Evolutionary conservation across 1,284 basidiomycete genomes (phyloP).

Genomic region (Tilletia setariae): DNA sequence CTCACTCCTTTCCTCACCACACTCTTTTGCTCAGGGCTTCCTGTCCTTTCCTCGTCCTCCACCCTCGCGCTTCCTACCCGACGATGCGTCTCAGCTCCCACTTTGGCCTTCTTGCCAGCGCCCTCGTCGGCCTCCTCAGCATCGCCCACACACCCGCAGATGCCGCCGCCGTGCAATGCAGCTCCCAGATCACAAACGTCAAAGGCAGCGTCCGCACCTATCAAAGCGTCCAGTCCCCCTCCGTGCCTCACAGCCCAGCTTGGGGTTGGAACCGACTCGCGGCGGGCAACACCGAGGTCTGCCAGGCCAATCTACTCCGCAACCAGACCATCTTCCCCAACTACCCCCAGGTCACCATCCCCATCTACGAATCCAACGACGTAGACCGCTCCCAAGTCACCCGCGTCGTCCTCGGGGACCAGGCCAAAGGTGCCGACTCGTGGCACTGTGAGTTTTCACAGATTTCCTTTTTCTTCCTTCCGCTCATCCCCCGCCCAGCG

Average conservation of each 20-base stretch:
- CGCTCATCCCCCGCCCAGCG: no score
- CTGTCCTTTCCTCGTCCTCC: background rate
- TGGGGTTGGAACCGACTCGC: constrained; percentile 3
- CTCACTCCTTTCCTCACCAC: background rate
- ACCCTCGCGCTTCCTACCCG: no score
- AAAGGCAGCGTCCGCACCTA: constrained; percentile 1
- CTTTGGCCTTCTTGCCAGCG: background rate
- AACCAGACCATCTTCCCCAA: background rate
- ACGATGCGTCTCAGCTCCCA: background rate
- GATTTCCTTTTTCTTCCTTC: no score
- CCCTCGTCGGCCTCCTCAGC: background rate
- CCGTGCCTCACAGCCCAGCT: background rate
- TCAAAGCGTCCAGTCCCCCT: background rate
- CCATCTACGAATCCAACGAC: constrained; percentile 8
- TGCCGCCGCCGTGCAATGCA: background rate
- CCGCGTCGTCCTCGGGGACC: constrained; percentile 5
- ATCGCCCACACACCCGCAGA: background rate
- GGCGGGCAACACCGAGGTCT: constrained; percentile 9
- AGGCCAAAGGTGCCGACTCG: constrained; percentile 3
- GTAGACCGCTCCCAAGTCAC: background rate
- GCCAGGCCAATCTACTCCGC: background rate
- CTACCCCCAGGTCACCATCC: background rate
- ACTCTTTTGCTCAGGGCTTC: no score
- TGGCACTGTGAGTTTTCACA: no score
- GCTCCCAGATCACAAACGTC: background rate